These are phyloP conservation scores for Stachybotrys elegans DNA, from an alignment of 2,329 filamentous ascomycete genomes.

Conservation along the genomic window DNA sequence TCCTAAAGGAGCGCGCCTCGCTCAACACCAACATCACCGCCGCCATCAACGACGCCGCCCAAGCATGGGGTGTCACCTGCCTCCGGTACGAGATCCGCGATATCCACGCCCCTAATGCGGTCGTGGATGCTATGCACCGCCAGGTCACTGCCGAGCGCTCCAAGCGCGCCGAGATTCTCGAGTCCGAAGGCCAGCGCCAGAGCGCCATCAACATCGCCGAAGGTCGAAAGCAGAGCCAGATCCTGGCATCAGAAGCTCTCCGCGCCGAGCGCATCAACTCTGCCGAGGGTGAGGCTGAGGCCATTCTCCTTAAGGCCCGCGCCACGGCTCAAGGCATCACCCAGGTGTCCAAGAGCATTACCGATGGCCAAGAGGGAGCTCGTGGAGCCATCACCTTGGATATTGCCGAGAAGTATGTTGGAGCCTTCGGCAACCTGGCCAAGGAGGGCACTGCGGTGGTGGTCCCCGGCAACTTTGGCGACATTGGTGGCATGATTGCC, in stretches of 20 bases:
- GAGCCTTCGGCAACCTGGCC: constrained; percentile 86
- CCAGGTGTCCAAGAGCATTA: constrained; percentile 72
- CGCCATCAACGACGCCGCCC: constrained; percentile 95
- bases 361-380: constrained; percentile 66
- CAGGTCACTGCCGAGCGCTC: constrained; percentile 96
- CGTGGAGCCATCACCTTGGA: constrained; percentile 80
- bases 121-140: constrained; percentile 96
- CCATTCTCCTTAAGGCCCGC: constrained; percentile 77
- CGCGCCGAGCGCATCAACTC: constrained; percentile 89
- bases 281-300: constrained; percentile 88
- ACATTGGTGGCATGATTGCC: constrained; percentile 95
- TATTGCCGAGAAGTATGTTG: constrained; percentile 97
- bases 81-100: constrained; percentile 97
- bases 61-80: constrained; percentile 95
- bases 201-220: constrained; percentile 98
- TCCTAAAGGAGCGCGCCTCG: constrained; percentile 91
- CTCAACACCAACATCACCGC: constrained; percentile 98
- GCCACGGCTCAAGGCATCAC: constrained; percentile 89
- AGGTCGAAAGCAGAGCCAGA: constrained; percentile 94
- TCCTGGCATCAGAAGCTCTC: constrained; percentile 89
- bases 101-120: constrained; percentile 89
- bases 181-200: constrained; percentile 94
- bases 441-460: constrained; percentile 95
- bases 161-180: constrained; percentile 95
- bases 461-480: constrained; percentile 93